Conservation (phyloP, 164 flowering plant genomes). For the Houttuynia cordata region DNA sequence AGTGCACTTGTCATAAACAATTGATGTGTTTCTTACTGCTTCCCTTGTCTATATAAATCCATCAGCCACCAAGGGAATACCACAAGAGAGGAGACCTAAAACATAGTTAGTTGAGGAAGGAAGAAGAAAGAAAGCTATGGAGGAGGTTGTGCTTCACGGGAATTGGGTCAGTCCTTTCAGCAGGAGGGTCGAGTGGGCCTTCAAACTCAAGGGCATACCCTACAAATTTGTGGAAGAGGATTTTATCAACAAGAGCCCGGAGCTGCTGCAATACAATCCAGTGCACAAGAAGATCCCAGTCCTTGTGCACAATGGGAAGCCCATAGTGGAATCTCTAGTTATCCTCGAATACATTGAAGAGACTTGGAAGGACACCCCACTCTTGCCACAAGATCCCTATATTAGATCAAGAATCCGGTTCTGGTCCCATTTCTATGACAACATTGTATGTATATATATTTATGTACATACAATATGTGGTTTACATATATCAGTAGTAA, state of each 20-base stretch:
- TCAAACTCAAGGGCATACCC: constrained; percentile 22
- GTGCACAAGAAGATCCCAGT: constrained; percentile 6
- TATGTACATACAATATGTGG: no score
- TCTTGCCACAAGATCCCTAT: constrained; percentile 14
- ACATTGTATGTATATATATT: neutral
- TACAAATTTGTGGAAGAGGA: constrained; percentile 18
- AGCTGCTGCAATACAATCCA: constrained; percentile 8
- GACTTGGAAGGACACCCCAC: constrained; percentile 13
- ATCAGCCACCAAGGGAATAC: no score
- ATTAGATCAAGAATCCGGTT: constrained; percentile 14
- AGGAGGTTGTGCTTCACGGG: constrained; percentile 3
- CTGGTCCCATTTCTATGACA: constrained; percentile 11
- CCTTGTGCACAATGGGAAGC: constrained; percentile 14
- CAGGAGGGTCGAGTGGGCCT: constrained; percentile 15
- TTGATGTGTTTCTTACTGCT: no score
- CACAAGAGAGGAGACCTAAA: no score
- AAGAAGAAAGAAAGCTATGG: constrained; percentile 3
- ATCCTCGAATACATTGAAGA: constrained; percentile 26
- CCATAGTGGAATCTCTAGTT: constrained; percentile 18
- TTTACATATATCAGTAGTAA: neutral
- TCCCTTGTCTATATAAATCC: no score
- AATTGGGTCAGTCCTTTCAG: constrained; percentile 9
- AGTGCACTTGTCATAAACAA: no score
- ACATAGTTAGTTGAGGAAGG: no score
- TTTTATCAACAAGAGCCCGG: constrained; percentile 17